phyloP scores from a whole-genome alignment of 148 eudicot genomes.

The Persicaria tinctoria region DNA sequence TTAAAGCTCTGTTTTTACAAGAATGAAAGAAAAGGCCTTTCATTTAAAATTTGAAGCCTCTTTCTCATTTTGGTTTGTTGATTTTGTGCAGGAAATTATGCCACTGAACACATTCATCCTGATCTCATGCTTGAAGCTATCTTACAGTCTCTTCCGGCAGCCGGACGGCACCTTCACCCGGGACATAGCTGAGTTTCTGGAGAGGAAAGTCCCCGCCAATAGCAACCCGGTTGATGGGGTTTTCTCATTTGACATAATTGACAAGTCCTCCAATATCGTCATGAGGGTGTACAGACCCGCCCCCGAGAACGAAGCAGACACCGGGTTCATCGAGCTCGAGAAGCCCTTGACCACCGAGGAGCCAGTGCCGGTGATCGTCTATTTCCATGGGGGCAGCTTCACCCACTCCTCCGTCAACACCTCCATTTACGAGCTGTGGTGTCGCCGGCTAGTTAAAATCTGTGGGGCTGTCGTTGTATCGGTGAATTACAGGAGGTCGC shows the following conservation, averaged over 20 bases:
- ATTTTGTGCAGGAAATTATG: slow-evolving; percentile 48
- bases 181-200: slow-evolving; percentile 56
- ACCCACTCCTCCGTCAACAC: too few species aligned
- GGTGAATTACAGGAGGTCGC: slow-evolving; percentile 65
- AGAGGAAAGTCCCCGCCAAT: slow-evolving; percentile 65
- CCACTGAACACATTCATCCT: slow-evolving; percentile 81
- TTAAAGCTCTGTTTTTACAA: not conserved
- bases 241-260: slow-evolving; percentile 57
- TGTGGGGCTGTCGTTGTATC: slow-evolving; percentile 75
- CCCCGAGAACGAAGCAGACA: slow-evolving; percentile 20
- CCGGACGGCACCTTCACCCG: slow-evolving; percentile 78
- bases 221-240: slow-evolving; percentile 57
- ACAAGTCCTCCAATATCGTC: slow-evolving; percentile 42
- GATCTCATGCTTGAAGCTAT: slow-evolving; percentile 71
- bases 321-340: slow-evolving; percentile 30
- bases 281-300: slow-evolving; percentile 53
- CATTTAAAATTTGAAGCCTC: not conserved
- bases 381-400: too few species aligned
- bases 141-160: slow-evolving; percentile 71
- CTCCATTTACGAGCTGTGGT: slow-evolving; percentile 62
- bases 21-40: not conserved
- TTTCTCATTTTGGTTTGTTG: slow-evolving; percentile 1
- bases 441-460: slow-evolving; percentile 51
- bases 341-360: too few species aligned
- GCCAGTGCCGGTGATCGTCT: too few species aligned